phyloP scores from a whole-genome alignment of 768 basidiomycete species.

The Hebeloma cylindrosporum region DNA sequence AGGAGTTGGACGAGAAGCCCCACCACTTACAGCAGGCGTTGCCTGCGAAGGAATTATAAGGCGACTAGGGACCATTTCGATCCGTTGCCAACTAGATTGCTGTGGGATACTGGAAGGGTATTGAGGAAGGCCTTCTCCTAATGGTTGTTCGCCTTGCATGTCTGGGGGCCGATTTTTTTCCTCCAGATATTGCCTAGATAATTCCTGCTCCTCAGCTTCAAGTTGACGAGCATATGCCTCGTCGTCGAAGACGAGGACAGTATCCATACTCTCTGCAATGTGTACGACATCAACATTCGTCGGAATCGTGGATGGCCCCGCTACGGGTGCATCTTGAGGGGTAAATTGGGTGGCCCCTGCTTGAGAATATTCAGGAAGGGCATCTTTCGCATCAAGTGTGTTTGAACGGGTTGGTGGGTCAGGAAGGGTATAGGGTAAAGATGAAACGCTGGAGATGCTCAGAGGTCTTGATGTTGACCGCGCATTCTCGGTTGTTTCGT shows the following conservation, averaged over 20 bases:
- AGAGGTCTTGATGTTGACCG: slow-evolving; percentile 9
- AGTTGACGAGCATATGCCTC: slow-evolving; percentile 44
- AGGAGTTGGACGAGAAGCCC: neutral
- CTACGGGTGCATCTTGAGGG: neutral
- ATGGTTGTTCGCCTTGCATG: neutral
- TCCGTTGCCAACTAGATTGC: neutral
- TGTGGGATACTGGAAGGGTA: slow-evolving; percentile 1
- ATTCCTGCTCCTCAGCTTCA: slow-evolving; percentile 40
- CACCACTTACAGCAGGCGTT: too few species aligned
- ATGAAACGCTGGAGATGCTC: slow-evolving; percentile 20
- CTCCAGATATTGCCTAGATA: slow-evolving; percentile 15
- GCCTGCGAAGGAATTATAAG: too few species aligned
- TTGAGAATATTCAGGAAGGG: neutral
- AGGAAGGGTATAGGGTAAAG: slow-evolving; percentile 18
- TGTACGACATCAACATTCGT: neutral
- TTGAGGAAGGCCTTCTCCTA: neutral
- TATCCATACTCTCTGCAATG: neutral
- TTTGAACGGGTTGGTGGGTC: slow-evolving; percentile 7
- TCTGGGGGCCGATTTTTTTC: slow-evolving; percentile 16
- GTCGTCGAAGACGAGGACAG: slow-evolving; percentile 36
- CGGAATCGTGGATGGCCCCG: neutral
- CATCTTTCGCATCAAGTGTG: neutral
- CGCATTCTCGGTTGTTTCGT: neutral
- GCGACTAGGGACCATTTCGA: too few species aligned
- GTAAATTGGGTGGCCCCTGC: neutral